phyloP scores from a whole-genome alignment of 495 filamentous ascomycete genomes.

The Penicillium crystallinum region DNA sequence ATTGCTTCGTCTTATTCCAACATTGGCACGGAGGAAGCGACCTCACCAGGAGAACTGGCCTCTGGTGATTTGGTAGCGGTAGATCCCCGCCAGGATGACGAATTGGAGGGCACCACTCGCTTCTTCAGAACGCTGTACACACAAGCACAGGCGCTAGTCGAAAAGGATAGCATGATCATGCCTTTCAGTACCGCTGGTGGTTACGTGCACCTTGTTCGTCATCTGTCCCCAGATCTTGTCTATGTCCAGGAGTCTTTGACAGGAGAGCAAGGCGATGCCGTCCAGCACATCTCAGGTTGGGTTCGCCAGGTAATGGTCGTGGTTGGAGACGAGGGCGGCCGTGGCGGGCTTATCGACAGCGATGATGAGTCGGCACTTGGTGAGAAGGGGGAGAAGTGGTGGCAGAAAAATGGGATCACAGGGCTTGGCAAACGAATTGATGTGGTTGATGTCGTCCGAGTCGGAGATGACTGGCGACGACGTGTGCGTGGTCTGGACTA shows the following conservation, averaged over 20 bases:
- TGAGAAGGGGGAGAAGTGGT: constrained; percentile 65
- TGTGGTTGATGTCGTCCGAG: constrained; percentile 69
- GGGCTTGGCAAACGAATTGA: constrained; percentile 82
- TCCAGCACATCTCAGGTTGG: constrained; percentile 74
- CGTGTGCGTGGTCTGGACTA: constrained; percentile 68
- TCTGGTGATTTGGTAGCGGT: constrained; percentile 48
- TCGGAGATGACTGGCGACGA: constrained; percentile 79
- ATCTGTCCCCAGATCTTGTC: constrained; percentile 73
- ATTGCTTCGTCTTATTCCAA: constrained; percentile 84
- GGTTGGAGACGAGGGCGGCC: constrained; percentile 76
- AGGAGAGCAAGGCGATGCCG: constrained; percentile 63
- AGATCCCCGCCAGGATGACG: constrained; percentile 38
- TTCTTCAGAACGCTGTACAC: constrained; percentile 71
- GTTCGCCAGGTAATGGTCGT: constrained; percentile 79
- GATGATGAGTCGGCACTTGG: constrained; percentile 68
- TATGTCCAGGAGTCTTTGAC: constrained; percentile 78
- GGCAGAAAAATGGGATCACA: constrained; percentile 73
- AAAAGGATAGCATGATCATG: constrained; percentile 78
- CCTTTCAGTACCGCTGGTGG: constrained; percentile 76
- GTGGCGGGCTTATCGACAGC: constrained; percentile 83
- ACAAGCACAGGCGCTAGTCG: constrained; percentile 69
- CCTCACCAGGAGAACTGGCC: constrained; percentile 59
- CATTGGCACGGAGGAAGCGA: constrained; percentile 70
- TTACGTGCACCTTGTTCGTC: constrained; percentile 76
- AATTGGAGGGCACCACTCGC: constrained; percentile 38